phyloP scores from a whole-genome alignment of 768 basidiomycete genomes.

The Mycena vitilis region DNA sequence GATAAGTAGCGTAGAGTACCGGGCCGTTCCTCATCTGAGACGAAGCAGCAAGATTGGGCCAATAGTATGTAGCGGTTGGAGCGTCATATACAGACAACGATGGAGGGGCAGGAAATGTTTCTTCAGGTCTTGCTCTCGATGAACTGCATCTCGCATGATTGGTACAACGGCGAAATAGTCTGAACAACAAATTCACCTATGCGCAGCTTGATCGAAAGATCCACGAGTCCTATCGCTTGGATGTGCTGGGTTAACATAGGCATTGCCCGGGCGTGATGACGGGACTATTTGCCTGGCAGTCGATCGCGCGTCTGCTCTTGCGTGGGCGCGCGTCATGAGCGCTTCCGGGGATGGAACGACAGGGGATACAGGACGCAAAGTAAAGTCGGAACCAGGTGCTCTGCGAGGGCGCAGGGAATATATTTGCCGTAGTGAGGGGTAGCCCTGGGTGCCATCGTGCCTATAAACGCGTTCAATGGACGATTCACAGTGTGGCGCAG shows the following conservation, averaged over 20 bases:
- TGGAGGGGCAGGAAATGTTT: slow-evolving; percentile 22
- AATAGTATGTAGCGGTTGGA: slow-evolving; percentile 58
- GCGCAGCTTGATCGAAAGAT: background rate
- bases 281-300: slow-evolving; percentile 7
- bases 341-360: background rate
- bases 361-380: slow-evolving; percentile 17
- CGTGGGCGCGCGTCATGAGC: slow-evolving; percentile 12
- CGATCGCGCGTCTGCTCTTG: slow-evolving; percentile 18
- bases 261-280: background rate
- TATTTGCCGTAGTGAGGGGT: slow-evolving; percentile 9
- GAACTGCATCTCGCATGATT: background rate
- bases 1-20: slow-evolving; percentile 46
- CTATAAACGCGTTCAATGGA: slow-evolving; percentile 22
- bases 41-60: slow-evolving; percentile 58
- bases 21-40: slow-evolving; percentile 56
- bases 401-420: slow-evolving; percentile 10
- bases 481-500: slow-evolving; percentile 25
- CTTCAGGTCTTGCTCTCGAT: slow-evolving; percentile 1
- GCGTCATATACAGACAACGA: slow-evolving; percentile 56
- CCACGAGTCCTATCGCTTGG: slow-evolving; percentile 8
- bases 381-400: slow-evolving; percentile 14
- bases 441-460: slow-evolving; percentile 1
- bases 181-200: background rate
- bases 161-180: background rate
- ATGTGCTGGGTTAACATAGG: background rate